Base-by-base conservation (phyloP, 1,139 yeast species). In the Lizanozyma gosingica region DNA sequence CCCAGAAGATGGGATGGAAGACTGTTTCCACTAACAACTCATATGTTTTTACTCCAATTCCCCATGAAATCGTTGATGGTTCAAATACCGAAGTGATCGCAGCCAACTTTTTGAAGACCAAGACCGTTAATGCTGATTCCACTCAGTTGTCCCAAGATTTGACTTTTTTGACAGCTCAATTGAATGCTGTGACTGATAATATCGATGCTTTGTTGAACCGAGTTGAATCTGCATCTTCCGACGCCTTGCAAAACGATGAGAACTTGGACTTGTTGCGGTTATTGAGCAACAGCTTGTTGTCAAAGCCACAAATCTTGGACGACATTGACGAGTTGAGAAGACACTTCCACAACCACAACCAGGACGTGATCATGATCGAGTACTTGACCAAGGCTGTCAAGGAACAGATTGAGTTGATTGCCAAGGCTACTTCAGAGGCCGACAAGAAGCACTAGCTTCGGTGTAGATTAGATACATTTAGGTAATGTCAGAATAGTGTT, bases 371-470 rank as follows among this genome's bases (percentile, higher is more conserved):
- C 47, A 80, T 86, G 81, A 76, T 87, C 49, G 94, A 85, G 55
- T 84, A 81, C 58, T 73, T 87, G 63, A 83, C 95, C 45, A 80
- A 83, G 55, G 86, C 94, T 40, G 81, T 87, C 52, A 84, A 83
- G 66, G 85, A 88, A 48, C 96, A 87, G 65, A 74, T 85, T 49
- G 92, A 83, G 56, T 71, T 83, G 55, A 79, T 88, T 55, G 81
- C 88, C 37, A 78, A 84, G 29, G 29, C 29, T 11, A 48, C 50
- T 40, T 45, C 53, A 15, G 53, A 49, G 39, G 48, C 49, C 39
- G 53, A 50, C 40, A 49, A 50, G 49, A 47, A 43, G 47, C 41
- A 46, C 40, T 43, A 35, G 29, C 29, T 22, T 22, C 29, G 6
- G 6, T 22, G 29, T 22, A 22, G 29, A 22, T 22, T 22, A 22